phyloP scores from a whole-genome alignment of 2,329 filamentous ascomycete species.

The Penicillium sp. region DNA sequence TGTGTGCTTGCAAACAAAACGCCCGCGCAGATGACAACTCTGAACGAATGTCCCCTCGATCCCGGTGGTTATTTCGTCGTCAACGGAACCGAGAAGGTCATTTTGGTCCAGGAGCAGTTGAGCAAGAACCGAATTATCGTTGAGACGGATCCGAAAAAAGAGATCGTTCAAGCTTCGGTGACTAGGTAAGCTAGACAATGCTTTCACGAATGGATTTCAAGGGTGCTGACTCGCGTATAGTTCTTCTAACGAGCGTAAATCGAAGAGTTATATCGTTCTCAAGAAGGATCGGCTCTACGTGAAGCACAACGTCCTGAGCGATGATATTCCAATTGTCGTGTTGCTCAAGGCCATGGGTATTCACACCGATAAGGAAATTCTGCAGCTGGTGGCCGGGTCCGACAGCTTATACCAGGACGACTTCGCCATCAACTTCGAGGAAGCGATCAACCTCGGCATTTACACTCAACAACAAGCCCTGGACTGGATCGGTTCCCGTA shows the following conservation, averaged over 20 bases:
- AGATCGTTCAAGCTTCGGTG: slow-evolving; percentile 90
- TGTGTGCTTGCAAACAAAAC: slow-evolving; percentile 83
- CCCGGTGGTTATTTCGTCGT: slow-evolving; percentile 98
- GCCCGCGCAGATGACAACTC: slow-evolving; percentile 83
- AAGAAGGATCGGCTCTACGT: slow-evolving; percentile 92
- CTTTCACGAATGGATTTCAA: neutral
- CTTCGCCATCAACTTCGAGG: slow-evolving; percentile 94
- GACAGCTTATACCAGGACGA: slow-evolving; percentile 91
- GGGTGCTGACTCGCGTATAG: slow-evolving; percentile 51
- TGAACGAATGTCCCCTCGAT: slow-evolving; percentile 95
- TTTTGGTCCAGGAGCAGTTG: slow-evolving; percentile 95
- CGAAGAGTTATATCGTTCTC: slow-evolving; percentile 91
- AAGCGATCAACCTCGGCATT: slow-evolving; percentile 79
- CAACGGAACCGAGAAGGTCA: slow-evolving; percentile 97
- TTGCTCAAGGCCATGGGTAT: slow-evolving; percentile 91
- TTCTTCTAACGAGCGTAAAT: slow-evolving; percentile 96
- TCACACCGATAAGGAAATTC: slow-evolving; percentile 91
- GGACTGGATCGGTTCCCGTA: slow-evolving; percentile 83
- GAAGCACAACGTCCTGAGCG: slow-evolving; percentile 88
- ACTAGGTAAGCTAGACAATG: slow-evolving; percentile 59
- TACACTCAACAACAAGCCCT: slow-evolving; percentile 94
- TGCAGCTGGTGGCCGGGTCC: slow-evolving; percentile 84
- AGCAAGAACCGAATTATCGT: slow-evolving; percentile 99
- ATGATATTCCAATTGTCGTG: slow-evolving; percentile 94
- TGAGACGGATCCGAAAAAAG: slow-evolving; percentile 88